Evolutionary conservation across 108 stramenopile species (phyloP), one percentile per base, ranked within the genome.

Genomic region (Conticribra guillardii): DNA sequence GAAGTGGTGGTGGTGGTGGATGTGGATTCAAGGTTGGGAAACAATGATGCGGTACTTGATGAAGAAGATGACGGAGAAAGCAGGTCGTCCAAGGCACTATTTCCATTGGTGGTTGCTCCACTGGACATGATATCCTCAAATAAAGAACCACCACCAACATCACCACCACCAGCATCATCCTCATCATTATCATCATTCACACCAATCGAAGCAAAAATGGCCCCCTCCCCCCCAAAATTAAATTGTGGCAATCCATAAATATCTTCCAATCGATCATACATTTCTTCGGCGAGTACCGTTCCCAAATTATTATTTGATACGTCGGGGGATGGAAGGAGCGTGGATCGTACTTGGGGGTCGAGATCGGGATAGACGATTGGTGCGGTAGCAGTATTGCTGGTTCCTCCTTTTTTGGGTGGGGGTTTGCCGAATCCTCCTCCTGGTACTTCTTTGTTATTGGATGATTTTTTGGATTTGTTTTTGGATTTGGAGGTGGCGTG

Each of bases 241-340:
- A 94, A 94, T 52, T 83, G 67, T 8, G 57, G 64, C 63, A 94
- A 87, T 45, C 92, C 92, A 74, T 94, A 94, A 54, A 94, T 94
- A 26, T 89, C 85, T 23, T 83, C 85, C 64, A 94, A 55, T 37
- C 92, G 84, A 63, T 94, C 84, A 70, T 91, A 94, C 30, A 94
- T 80, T 74, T 94, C 92, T 32, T 59, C 69, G 2, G 87, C 68
- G 22, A 94, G 57, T 1, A 52, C 53, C 31, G 76, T 76, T 1
- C 67, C 67, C 19, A 30, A 24, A 0, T 78, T 54, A 52, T 68
- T 52, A n/a, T 71, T 19, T 7, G 34, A 30, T 8, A n/a, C 54
- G 19, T 82, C 74, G 0, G 79, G 73, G 30, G 82, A 64, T 9
- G 83, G 80, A 21, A 89, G 53, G 47, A 94, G 72, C 16, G 92